These are phyloP conservation scores for Plenodomus lindquistii DNA, from an alignment of 2,329 filamentous ascomycete species.

Conservation along the genomic window DNA sequence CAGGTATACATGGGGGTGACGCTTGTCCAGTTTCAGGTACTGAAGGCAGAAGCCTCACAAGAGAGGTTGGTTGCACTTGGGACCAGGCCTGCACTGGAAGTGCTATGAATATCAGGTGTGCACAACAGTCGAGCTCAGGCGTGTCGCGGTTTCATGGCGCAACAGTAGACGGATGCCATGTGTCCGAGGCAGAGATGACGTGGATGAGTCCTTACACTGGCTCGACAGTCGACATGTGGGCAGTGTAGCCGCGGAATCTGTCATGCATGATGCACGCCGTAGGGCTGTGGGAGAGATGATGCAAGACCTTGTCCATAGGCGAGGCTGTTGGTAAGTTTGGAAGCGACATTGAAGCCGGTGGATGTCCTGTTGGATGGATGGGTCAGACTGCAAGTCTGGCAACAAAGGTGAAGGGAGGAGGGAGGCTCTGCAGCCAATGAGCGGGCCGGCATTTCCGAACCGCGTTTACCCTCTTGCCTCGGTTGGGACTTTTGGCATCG, in stretches of 20 bases:
- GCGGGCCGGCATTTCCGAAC: slow-evolving; percentile 17
- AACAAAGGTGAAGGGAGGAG: background rate
- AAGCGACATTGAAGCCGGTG: no score
- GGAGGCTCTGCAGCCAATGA: slow-evolving; percentile 22
- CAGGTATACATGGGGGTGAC: slow-evolving; percentile 29
- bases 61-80: slow-evolving; percentile 5
- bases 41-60: slow-evolving; percentile 10
- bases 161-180: background rate
- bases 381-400: background rate
- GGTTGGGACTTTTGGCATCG: slow-evolving; percentile 25
- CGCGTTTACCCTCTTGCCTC: slow-evolving; percentile 33
- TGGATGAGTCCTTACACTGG: background rate
- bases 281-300: no score
- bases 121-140: background rate
- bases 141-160: background rate
- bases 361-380: no score
- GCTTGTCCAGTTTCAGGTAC: slow-evolving; percentile 39
- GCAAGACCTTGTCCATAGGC: no score
- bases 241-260: background rate
- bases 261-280: background rate
- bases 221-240: background rate
- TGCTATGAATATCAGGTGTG: background rate
- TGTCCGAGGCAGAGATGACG: background rate
- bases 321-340: no score
- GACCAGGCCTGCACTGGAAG: background rate